phyloP scores from a whole-genome alignment of 192 early-diverging fungal species.

The Coemansia sp. region DNA sequence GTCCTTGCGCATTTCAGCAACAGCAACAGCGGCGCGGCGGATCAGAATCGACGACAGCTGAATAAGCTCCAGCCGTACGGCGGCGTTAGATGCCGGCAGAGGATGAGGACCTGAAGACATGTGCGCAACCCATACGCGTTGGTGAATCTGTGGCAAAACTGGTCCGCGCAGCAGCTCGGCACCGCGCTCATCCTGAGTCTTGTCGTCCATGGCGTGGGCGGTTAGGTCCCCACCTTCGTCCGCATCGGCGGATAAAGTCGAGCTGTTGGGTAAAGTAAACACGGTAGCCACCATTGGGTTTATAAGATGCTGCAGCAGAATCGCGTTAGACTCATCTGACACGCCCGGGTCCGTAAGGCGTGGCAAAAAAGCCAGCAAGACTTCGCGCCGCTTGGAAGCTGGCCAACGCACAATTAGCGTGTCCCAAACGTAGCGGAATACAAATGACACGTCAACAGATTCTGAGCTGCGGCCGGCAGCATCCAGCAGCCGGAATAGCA shows the following conservation, averaged over 20 bases:
- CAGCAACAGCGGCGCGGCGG: conserved; percentile 72
- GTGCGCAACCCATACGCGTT: conserved; percentile 48
- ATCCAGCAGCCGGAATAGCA: conserved; percentile 47
- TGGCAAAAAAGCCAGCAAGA: conserved; percentile 63
- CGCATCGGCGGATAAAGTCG: conserved; percentile 28
- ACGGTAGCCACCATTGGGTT: conserved; percentile 70
- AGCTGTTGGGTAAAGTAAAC: conserved; percentile 65
- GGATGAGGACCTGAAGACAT: conserved; percentile 30
- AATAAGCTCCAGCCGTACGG: conserved; percentile 79
- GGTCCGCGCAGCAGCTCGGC: conserved; percentile 37
- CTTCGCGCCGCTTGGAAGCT: conserved; percentile 62
- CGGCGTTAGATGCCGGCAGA: conserved; percentile 45
- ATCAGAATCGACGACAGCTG: conserved; percentile 85
- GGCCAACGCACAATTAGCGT: conserved; percentile 60
- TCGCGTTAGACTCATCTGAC: conserved; percentile 68
- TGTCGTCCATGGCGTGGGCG: conserved; percentile 57
- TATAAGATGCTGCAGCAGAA: conserved; percentile 73
- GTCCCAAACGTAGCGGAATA: conserved; percentile 41
- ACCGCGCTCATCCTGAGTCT: conserved; percentile 34
- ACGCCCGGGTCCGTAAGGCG: conserved; percentile 62
- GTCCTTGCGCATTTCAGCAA: conserved; percentile 79
- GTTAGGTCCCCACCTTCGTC: conserved; percentile 62
- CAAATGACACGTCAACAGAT: conserved; percentile 37
- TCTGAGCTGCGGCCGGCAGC: conserved; percentile 38
- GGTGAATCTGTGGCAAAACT: conserved; percentile 33